Evolutionary conservation across 2,329 filamentous ascomycete species (phyloP), one percentile per base, ranked within the genome.

Genomic region (Zymoseptoria pseudotritici): DNA sequence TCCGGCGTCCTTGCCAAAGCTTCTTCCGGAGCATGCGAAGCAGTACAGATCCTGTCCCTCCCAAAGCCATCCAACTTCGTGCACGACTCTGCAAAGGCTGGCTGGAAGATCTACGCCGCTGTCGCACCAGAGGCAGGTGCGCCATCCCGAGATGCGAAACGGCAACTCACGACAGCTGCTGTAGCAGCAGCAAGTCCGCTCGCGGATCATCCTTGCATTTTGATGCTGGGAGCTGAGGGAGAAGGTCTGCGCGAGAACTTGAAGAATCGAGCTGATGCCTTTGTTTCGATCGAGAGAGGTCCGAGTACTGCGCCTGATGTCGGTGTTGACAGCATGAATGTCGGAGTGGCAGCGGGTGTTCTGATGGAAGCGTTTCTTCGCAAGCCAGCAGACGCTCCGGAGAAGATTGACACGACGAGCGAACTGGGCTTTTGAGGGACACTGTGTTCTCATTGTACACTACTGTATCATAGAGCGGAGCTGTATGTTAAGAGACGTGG

Each of bases 241-340:
- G 80, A 86, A 60, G 92, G 91, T 1, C 74, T 96, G 53, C 78
- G 83, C n/a, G 78, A 79, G 56, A 79, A 82, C 59, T 75, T 94
- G 61, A 84, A 83, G 66, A 83, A 82, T 50, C 80, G 83, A 59
- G 87, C 89, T 0, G 85, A 96, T 69, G 77, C 76, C 20, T 78
- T 79, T 24, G 78, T 87, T 17, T 81, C 86, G 6, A 90, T 99
- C 24, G 63, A 65, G 54, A 59, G 61, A 10, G 64, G 63, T 13
- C 54, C 11, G 31, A 58, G 53, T 19, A 55, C 57, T 13, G 59
- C 52, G 70, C 63, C 78, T 69, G 71, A 82, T 69, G 72, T 85
- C 66, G 71, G 81, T 1, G 85, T 99, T 2, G 93, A 97, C 74
- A 96, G 91, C 73, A 76, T 99, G 72, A 97, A 99, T 72, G 94